Conservation (phyloP, 306 rosid genomes). For the Glycine tomentella region DNA sequence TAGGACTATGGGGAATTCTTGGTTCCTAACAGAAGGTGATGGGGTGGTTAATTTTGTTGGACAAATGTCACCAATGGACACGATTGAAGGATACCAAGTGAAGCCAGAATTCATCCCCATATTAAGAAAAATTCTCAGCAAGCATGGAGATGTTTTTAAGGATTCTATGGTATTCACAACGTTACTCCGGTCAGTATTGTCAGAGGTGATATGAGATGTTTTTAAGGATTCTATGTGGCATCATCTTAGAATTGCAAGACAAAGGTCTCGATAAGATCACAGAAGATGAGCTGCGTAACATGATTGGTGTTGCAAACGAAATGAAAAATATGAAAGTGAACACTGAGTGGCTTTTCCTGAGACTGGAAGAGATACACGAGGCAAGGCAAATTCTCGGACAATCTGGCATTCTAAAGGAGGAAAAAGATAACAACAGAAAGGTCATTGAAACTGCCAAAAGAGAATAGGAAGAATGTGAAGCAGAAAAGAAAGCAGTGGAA, state of each 20-base stretch:
- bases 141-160: not conserved
- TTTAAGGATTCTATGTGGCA: not conserved
- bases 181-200: not conserved
- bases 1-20: no score
- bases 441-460: not conserved
- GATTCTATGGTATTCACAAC: not conserved
- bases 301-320: not conserved
- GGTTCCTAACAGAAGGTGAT: no score
- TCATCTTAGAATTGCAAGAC: slow-evolving; percentile 11
- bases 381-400: slow-evolving; percentile 4
- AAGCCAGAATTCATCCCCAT: not conserved
- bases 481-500: not conserved
- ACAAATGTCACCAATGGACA: not conserved
- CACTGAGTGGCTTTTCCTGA: slow-evolving; percentile 26
- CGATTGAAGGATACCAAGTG: slow-evolving; percentile 13
- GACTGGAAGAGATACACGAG: slow-evolving; percentile 25
- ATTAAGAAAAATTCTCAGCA: not conserved
- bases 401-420: not conserved
- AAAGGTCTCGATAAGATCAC: not conserved
- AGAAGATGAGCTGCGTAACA: not conserved
- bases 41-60: no score
- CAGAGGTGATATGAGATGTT: slow-evolving; percentile 24
- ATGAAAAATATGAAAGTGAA: not conserved
- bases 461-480: not conserved
- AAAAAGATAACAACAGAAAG: not conserved